Conservation (phyloP, 352 stramenopile genomes). For the Globisporangium barbulae region DNA sequence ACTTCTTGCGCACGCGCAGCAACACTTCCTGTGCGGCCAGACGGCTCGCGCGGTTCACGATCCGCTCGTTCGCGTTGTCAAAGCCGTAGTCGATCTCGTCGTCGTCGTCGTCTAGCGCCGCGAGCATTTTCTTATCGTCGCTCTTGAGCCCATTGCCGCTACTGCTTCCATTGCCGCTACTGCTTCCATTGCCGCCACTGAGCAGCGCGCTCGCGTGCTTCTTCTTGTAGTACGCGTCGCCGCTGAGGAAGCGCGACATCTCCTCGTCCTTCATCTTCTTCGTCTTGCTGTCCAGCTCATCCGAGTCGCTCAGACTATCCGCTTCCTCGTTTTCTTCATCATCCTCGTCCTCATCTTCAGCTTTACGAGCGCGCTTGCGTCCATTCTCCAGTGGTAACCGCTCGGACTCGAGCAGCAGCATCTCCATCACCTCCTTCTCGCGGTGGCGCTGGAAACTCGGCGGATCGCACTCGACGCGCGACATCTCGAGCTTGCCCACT, state of each 20-base stretch:
- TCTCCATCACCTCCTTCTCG: conserved; percentile 89
- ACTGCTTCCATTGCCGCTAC: too few species aligned
- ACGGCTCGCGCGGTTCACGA: conserved; percentile 73
- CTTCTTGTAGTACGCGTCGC: conserved; percentile 67
- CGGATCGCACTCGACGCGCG: conserved; percentile 84
- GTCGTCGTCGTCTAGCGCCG: conserved; percentile 35
- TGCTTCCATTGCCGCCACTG: conserved; percentile 11
- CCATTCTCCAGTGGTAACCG: conserved; percentile 53
- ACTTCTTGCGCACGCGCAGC: conserved; percentile 66
- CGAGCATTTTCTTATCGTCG: conserved; percentile 18
- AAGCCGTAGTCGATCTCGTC: conserved; percentile 84
- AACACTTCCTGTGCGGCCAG: conserved; percentile 70
- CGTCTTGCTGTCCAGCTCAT: conserved; percentile 34
- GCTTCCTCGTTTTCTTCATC: conserved; percentile 29
- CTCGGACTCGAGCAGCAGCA: conserved; percentile 83
- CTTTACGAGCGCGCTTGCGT: conserved; percentile 28
- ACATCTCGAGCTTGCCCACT: conserved; percentile 90
- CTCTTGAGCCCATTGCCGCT: conserved; percentile 12
- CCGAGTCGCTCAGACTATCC: conserved; percentile 28
- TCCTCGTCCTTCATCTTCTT: conserved; percentile 73
- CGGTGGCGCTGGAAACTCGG: conserved; percentile 86
- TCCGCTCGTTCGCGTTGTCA: conserved; percentile 78
- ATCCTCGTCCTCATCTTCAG: conserved; percentile 1
- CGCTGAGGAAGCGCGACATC: conserved; percentile 67
- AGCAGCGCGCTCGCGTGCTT: conserved; percentile 43